Conservation (phyloP, 179 eudicot species). For the Beta corolliflora region DNA sequence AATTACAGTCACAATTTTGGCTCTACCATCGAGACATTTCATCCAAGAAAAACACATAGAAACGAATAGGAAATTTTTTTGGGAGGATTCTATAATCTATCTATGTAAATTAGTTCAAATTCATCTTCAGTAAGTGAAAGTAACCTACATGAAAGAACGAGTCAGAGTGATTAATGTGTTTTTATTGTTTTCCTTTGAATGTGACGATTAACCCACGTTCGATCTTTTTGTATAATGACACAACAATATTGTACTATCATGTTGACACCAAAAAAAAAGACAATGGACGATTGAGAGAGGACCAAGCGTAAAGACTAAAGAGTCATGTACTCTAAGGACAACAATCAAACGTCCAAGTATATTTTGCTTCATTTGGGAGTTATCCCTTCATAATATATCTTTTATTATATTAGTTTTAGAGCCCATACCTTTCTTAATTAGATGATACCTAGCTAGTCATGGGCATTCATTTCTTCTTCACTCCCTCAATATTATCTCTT, state of each 20-base stretch:
- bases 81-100: too few species aligned
- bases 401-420: not conserved
- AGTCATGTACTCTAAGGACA: not conserved
- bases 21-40: too few species aligned
- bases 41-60: too few species aligned
- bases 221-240: not conserved
- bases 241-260: not conserved
- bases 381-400: not conserved
- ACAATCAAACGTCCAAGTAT: not conserved
- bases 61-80: too few species aligned
- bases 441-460: not conserved
- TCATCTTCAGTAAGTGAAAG: too few species aligned
- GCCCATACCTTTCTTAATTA: conserved; percentile 21
- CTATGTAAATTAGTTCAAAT: too few species aligned
- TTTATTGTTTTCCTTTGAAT: not conserved
- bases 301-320: not conserved
- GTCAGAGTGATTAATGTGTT: not conserved
- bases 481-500: not conserved
- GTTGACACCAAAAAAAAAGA: not conserved
- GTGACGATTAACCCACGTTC: not conserved
- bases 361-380: not conserved
- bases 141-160: too few species aligned
- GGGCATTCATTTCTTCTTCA: not conserved
- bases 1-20: too few species aligned
- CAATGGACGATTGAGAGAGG: conserved; percentile 3